A percentile compares a stretch with the other conserved stretches of the same genome.
Conservation (phyloP, 768 basidiomycete genomes). For the Boletus vermiculosoides region DNA sequence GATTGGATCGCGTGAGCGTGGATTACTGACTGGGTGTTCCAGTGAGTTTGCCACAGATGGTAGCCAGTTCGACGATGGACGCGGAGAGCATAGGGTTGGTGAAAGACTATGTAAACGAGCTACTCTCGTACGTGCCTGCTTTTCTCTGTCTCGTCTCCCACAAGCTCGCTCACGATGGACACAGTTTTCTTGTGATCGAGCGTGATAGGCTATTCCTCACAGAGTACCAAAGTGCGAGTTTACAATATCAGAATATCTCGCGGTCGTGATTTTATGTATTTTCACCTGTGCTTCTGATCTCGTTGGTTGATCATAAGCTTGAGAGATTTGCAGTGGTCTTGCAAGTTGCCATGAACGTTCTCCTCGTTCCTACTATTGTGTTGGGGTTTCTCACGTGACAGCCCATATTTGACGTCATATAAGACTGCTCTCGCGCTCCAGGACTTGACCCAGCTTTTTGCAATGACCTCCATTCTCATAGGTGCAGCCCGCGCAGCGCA, state of each 20-base stretch:
- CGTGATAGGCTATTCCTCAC: constrained; percentile 68
- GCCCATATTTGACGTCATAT: neutral
- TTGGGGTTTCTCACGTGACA: constrained; percentile 1
- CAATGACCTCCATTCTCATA: constrained; percentile 49
- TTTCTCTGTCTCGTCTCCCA: neutral
- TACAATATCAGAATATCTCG: constrained; percentile 80
- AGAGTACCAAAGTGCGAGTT: constrained; percentile 75
- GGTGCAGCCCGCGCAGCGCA: constrained; percentile 53
- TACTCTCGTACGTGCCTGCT: constrained; percentile 62
- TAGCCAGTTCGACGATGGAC: constrained; percentile 88
- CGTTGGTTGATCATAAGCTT: neutral
- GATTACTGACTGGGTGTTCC: constrained; percentile 10
- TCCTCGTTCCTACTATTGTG: neutral
- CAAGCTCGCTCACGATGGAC: neutral
- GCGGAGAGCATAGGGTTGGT: constrained; percentile 79
- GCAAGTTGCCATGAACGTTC: neutral
- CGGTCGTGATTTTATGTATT: constrained; percentile 50
- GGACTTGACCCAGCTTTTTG: neutral
- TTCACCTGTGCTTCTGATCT: neutral
- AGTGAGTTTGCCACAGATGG: constrained; percentile 93
- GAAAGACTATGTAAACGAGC: constrained; percentile 85
- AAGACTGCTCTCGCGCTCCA: neutral
- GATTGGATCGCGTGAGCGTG: neutral
- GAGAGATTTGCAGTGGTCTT: neutral
- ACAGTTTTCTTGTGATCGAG: constrained; percentile 78